These are phyloP conservation scores for Penicillium italicum DNA, from an alignment of 2,329 filamentous ascomycete genomes.

Conservation along the genomic window DNA sequence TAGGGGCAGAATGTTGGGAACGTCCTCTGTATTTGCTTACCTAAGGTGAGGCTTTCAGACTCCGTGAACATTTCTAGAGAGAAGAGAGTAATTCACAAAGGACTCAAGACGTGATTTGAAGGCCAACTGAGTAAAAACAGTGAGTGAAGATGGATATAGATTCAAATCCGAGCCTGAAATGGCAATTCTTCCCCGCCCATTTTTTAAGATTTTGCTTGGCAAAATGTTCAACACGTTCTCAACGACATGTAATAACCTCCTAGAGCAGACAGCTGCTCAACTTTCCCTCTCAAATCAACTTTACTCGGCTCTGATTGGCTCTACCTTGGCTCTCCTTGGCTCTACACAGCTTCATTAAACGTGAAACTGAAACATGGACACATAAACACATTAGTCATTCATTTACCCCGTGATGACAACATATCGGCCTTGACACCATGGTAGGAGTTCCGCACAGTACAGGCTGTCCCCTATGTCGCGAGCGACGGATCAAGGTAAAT, in stretches of 20 bases:
- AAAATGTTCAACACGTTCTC: no score
- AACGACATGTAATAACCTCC: neutral
- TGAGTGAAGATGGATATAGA: neutral
- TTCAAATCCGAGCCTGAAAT: neutral
- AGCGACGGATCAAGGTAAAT: slow-evolving; percentile 39
- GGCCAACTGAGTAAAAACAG: no score
- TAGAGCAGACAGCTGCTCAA: neutral
- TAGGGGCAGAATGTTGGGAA: neutral
- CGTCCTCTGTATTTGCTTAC: no score
- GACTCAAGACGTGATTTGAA: no score
- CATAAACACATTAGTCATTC: neutral
- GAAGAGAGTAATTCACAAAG: no score
- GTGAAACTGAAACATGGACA: neutral
- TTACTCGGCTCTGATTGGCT: neutral
- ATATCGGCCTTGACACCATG: slow-evolving; percentile 26
- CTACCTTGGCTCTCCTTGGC: no score
- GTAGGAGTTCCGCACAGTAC: slow-evolving; percentile 43
- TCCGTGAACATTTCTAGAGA: no score
- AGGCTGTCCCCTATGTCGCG: slow-evolving; percentile 41
- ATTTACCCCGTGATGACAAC: neutral
- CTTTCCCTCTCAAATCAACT: neutral
- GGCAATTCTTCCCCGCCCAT: neutral
- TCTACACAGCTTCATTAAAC: neutral
- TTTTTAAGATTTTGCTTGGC: neutral
- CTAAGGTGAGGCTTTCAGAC: no score